Evolutionary conservation across 2,329 filamentous ascomycete species (phyloP), one percentile per base, ranked within the genome.

Genomic region (Orbilia blumenaviensis): DNA sequence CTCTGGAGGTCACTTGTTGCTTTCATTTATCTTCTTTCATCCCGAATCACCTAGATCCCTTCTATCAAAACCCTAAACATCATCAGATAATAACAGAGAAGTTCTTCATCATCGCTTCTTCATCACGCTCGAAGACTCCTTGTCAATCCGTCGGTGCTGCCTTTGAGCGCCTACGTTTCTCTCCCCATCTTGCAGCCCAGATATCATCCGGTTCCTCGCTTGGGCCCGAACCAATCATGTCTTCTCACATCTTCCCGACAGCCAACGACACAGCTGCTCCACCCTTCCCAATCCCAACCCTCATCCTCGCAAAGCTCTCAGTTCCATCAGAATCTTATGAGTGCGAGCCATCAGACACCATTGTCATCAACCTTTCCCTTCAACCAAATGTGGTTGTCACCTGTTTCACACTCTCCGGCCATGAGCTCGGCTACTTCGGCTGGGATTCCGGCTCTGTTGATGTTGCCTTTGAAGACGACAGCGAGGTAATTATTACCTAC

Each of bases 381-480:
- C 58, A 61, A 12, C 64, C 72, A 16, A 60, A 60, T n/a, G 64
- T 76, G 25, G 4, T 76, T 21, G 68, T 76, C 29, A 76, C 72
- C 42, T 76, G 72, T 34, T 76, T 66, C 25, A 76, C 72, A 12
- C 16, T 76, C 21, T 76, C 72, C 23, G 64, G 64, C 21, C 64
- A 68, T 38, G 72, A 76, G 32, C 64, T 76, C 38, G 72, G 72
- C 21, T 76, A 76, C 50, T 76, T 76, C 34, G 72, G 72, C 48
- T 76, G 72, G 72, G 64, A 63, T 34, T 56, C 72, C 41, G 72
- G 72, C 36, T 64, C 72, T 3, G 72, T 76, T 36, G 72, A 76
- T 32, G 69, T 76, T 41, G 16, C 29, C 25, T 76, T 76, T 23
- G 72, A 76, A 52, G 48, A 60, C 34, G 72, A 76, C 18, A 66